phyloP scores from a whole-genome alignment of 331 rosid species.

The Dryas integrifolia region DNA sequence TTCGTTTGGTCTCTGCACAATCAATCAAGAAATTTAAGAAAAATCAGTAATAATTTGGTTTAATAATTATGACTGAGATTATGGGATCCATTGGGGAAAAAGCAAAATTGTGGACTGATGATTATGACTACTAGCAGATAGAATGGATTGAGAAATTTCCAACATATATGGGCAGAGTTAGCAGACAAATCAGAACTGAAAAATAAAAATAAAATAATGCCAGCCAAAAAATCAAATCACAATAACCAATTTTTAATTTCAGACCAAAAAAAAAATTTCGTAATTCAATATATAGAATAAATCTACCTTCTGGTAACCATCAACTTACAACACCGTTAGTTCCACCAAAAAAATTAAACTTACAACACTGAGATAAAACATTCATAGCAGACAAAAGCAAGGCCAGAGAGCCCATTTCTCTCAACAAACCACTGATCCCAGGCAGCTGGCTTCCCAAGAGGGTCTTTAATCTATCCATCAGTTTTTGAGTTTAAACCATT shows the following conservation, averaged over 20 bases:
- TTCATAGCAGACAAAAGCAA: constrained; percentile 28
- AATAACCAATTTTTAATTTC: neutral
- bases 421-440: constrained; percentile 2
- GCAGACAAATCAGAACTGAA: constrained; percentile 26
- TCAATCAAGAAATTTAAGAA: too few species aligned
- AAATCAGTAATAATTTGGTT: too few species aligned
- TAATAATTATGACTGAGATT: too few species aligned
- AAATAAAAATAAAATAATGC: neutral
- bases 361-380: constrained; percentile 27
- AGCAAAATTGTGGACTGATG: neutral
- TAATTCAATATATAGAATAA: constrained; percentile 13
- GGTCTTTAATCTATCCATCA: constrained; percentile 30
- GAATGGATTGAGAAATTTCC: constrained; percentile 9
- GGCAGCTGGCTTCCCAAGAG: constrained; percentile 12
- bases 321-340: constrained; percentile 29
- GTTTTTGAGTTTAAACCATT: constrained; percentile 22
- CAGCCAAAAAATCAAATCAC: constrained; percentile 5
- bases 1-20: too few species aligned
- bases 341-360: neutral
- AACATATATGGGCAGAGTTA: neutral
- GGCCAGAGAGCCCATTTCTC: constrained; percentile 12
- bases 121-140: neutral
- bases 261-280: neutral
- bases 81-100: neutral
- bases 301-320: constrained; percentile 33